Base-by-base conservation (phyloP, 371 early-diverging fungal genomes). In the Coemansia sp. region DNA sequence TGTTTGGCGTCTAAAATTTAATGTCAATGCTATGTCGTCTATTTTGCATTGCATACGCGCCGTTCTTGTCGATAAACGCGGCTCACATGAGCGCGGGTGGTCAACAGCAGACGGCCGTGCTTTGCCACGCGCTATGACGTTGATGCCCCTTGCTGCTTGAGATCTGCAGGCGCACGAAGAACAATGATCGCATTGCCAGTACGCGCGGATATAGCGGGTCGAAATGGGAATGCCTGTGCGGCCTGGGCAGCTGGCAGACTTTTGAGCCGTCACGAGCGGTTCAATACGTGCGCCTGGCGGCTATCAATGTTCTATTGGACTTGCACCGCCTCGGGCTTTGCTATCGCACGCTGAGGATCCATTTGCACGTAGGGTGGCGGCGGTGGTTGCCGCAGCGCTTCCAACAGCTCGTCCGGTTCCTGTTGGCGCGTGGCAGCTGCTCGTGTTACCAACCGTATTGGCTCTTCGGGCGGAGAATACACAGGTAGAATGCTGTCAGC, bases 341-440 rank as follows among this genome's bases (percentile, higher is more conserved):
- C n/a, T 5, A 54, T 32, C 26, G 11, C 20, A 7, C 14, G n/a
- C 9, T 16, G 8, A 26, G 54, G 20, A 16, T 54, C 55, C 40
- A 41, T 41, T 35, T 13, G 38, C 41, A 35, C 39, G 13, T 61
- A 61, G 30, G 62, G 60, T 36, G 60, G 62, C 9, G 62, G 62
- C 26, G 35, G 40, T 20, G 58, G 60, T 20, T 20, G 20, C 41
- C 31, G 26, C 7, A 58, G 14, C 11, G 35, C 38, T 32, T 60
- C 45, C 20, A 45, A 20, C 45, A 45, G 35, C 1, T 34, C 56
- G 40, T 16, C 9, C 16, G 54, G 20, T 32, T 10, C 35, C 35
- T 54, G 54, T 36, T 54, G 54, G 8, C 38, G 54, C 26, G 53
- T 58, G 57, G 26, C 42, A 7, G 31, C 57, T 8, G 42, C 58